Evolutionary conservation across 208 protist genomes (phyloP), one percentile per base, ranked within the genome.

Genomic region (Plasmodiophora brassicae): DNA sequence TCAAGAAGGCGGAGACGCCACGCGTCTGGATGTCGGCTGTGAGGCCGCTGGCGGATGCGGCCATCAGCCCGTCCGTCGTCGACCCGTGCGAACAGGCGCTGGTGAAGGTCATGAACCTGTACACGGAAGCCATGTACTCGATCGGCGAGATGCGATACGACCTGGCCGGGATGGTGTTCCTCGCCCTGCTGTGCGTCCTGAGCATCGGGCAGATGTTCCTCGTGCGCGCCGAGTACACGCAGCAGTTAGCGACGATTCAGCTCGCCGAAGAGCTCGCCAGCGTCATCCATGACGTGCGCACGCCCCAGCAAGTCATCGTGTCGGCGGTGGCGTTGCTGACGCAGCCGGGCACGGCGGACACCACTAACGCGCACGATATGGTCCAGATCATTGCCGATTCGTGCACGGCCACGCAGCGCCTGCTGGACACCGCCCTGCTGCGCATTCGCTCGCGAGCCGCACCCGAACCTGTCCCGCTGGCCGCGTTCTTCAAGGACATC

Each of bases 231-330:
- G 65, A 78, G 41, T 78, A 38, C n/a, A 44, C 41, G 41, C 65
- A 78, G n/a, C 65, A 78, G n/a, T 38, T 44, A 78, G 65, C 65
- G 10, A 78, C 65, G 20, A 78, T 78, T 36, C 65, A 78, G n/a
- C 65, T 78, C 32, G 65, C 65, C n/a, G 65, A 78, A 32, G 65
- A 78, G n/a, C n/a, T 78, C 20, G 65, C 65, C 5, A 78, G 65
- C n/a, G 65, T 78, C 41, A 78, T 78, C 41, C 65, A 78, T 38
- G 65, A 78, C 41, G 65, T 78, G 32, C 65, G 65, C 32, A 78
- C 65, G 41, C 65, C 65, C 20, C 65, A 78, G 65, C 65, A 78
- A 32, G 65, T 78, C 65, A 78, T 78, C n/a, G 65, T 78, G 41
- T 78, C 65, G 5, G 65, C 65, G 20, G n/a, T 78, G 10, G 65